Conservation (phyloP, 306 rosid species). For the Parietaria judaica region DNA sequence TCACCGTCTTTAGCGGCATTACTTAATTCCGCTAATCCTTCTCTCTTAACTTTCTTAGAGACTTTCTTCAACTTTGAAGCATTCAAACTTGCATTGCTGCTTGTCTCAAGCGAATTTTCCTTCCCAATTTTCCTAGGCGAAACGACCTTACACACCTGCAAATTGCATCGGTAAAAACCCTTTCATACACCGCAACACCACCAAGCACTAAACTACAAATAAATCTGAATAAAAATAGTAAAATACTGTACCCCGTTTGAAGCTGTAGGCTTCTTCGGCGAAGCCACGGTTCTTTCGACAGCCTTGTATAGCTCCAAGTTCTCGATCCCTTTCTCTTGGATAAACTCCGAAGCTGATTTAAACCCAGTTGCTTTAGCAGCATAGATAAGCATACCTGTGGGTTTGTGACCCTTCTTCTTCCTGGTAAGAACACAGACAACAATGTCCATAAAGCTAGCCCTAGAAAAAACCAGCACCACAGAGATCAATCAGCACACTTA, state of each 20-base stretch:
- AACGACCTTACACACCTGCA: conserved; percentile 27
- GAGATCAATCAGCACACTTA: conserved; percentile 21
- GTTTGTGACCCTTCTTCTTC: conserved; percentile 56
- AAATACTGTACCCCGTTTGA: conserved; percentile 32
- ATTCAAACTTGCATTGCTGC: conserved; percentile 17
- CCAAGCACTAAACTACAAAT: not conserved
- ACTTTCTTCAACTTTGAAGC: conserved; percentile 6
- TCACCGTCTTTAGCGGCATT: conserved; percentile 37
- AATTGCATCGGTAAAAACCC: not conserved
- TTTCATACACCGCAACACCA: not conserved
- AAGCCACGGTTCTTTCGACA: conserved; percentile 10
- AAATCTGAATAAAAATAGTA: not conserved
- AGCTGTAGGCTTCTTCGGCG: conserved; percentile 13
- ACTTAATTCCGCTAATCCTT: conserved; percentile 43
- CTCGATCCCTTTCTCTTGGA: conserved; percentile 19
- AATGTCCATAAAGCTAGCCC: conserved; percentile 7
- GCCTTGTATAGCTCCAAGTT: conserved; percentile 19
- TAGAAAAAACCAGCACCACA: conserved; percentile 1
- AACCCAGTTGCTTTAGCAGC: conserved; percentile 54
- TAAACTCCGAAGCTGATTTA: conserved; percentile 54
- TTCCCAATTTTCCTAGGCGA: conserved; percentile 34
- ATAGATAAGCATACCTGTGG: conserved; percentile 48
- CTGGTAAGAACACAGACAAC: conserved; percentile 22
- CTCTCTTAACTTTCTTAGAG: conserved; percentile 36
- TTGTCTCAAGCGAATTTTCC: conserved; percentile 50